Conservation (phyloP, 805 yeast species). For the Ogataea trehaloabstinens region DNA sequence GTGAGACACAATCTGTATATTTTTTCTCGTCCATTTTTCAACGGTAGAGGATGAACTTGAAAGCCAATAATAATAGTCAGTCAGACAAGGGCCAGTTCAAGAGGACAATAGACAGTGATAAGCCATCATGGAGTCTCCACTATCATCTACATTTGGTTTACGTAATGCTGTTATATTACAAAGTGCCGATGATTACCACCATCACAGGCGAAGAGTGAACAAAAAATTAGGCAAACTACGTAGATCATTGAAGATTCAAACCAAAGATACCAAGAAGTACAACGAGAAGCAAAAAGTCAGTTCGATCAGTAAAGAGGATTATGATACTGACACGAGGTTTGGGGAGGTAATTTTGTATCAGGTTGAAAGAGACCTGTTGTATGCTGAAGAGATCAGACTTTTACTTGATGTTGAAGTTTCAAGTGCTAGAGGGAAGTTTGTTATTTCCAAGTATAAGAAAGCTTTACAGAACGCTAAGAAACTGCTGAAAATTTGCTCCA, state of each 20-base stretch:
- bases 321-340: slow-evolving; percentile 47
- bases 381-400: slow-evolving; percentile 61
- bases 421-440: slow-evolving; percentile 45
- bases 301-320: slow-evolving; percentile 46
- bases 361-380: slow-evolving; percentile 77
- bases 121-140: slow-evolving; percentile 42
- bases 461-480: slow-evolving; percentile 46
- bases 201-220: slow-evolving; percentile 62
- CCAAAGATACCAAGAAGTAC: slow-evolving; percentile 66
- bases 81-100: too few species aligned
- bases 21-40: not conserved
- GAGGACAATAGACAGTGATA: too few species aligned
- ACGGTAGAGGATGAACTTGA: not conserved
- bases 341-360: slow-evolving; percentile 60
- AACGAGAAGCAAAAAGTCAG: slow-evolving; percentile 45
- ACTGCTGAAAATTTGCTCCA: slow-evolving; percentile 39
- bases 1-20: not conserved
- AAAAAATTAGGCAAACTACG: slow-evolving; percentile 63
- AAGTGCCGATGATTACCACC: slow-evolving; percentile 66
- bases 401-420: slow-evolving; percentile 53
- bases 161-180: slow-evolving; percentile 63
- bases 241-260: slow-evolving; percentile 58
- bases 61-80: too few species aligned
- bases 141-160: slow-evolving; percentile 47
- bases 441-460: slow-evolving; percentile 66